A percentile compares a stretch with the other conserved stretches of the same genome.
phyloP scores from a whole-genome alignment of 2,329 filamentous ascomycete genomes.

The Verticillium isaacii region DNA sequence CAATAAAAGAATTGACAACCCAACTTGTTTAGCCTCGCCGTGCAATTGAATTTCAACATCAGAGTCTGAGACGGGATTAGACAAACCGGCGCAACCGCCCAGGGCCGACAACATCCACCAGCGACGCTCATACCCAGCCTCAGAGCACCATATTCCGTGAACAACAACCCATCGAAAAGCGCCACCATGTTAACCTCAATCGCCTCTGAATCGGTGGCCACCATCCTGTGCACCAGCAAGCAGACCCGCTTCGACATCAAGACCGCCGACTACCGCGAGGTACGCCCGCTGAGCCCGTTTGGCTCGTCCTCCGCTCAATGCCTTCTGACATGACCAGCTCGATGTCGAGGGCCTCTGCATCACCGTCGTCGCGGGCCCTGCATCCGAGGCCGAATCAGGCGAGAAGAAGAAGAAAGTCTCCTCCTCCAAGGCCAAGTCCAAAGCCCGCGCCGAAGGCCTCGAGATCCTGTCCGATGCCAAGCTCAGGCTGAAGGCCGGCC shows the following conservation, averaged over 20 bases:
- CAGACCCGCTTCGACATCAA: conserved; percentile 62
- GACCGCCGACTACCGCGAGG: conserved; percentile 52
- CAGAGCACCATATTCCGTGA: no score
- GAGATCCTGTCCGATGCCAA: conserved; percentile 69
- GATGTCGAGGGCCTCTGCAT: conserved; percentile 72
- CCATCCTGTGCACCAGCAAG: conserved; percentile 59
- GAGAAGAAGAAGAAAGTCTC: conserved; percentile 19
- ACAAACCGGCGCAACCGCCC: no score
- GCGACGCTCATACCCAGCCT: no score
- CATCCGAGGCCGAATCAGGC: not conserved
- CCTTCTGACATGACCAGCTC: conserved; percentile 35
- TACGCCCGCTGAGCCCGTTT: conserved; percentile 19
- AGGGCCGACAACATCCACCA: no score
- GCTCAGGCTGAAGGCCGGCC: conserved; percentile 66
- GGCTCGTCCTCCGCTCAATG: no score
- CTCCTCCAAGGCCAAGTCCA: conserved; percentile 47
- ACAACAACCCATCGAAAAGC: not conserved
- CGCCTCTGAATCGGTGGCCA: conserved; percentile 43
- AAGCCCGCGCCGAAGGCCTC: conserved; percentile 38
- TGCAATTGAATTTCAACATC: not conserved
- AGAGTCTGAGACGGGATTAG: not conserved
- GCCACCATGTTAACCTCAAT: conserved; percentile 39
- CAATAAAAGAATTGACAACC: not conserved
- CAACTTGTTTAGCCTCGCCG: not conserved
- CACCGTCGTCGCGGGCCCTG: conserved; percentile 45